A percentile compares a stretch with the other conserved stretches of the same genome.
Conservation (phyloP, 2,329 filamentous ascomycete species). For the Fusarium mangiferae region DNA sequence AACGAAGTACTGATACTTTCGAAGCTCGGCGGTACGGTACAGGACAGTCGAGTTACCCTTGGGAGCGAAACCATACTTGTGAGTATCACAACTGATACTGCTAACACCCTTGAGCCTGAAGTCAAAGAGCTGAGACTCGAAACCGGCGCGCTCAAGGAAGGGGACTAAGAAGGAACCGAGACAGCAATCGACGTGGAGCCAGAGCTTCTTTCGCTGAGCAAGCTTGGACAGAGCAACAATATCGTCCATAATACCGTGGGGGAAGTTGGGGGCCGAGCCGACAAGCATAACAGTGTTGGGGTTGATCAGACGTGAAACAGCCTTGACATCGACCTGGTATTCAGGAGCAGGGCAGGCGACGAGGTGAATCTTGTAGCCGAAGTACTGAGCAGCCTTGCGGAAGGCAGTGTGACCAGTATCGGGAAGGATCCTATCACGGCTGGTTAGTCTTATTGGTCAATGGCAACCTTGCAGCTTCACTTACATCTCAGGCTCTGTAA, state of each 20-base stretch:
- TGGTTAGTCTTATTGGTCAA: slow-evolving; percentile 19
- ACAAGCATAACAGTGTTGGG: slow-evolving; percentile 94
- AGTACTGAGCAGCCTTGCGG: slow-evolving; percentile 94
- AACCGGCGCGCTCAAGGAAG: slow-evolving; percentile 92
- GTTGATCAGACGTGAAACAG: slow-evolving; percentile 88
- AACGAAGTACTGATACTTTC: slow-evolving; percentile 96
- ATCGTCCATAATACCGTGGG: slow-evolving; percentile 97
- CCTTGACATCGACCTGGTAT: slow-evolving; percentile 84
- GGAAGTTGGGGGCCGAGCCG: slow-evolving; percentile 96
- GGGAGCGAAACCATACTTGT: slow-evolving; percentile 98
- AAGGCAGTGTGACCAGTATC: slow-evolving; percentile 96
- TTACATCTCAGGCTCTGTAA: slow-evolving; percentile 95
- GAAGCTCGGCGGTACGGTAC: slow-evolving; percentile 82
- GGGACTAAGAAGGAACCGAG: slow-evolving; percentile 95
- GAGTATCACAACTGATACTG: slow-evolving; percentile 94
- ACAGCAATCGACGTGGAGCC: slow-evolving; percentile 97
- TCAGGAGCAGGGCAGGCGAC: slow-evolving; percentile 86
- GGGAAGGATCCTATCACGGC: slow-evolving; percentile 79
- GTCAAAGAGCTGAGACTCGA: slow-evolving; percentile 88
- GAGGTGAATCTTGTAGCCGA: slow-evolving; percentile 93
- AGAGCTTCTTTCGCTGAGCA: slow-evolving; percentile 80
- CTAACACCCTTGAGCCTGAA: slow-evolving; percentile 95
- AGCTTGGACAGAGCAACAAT: slow-evolving; percentile 86
- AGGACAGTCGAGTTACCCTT: slow-evolving; percentile 96
- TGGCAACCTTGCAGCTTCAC: slow-evolving; percentile 41